phyloP scores from a whole-genome alignment of 2,329 filamentous ascomycete genomes.

The Alternaria ventricosa region DNA sequence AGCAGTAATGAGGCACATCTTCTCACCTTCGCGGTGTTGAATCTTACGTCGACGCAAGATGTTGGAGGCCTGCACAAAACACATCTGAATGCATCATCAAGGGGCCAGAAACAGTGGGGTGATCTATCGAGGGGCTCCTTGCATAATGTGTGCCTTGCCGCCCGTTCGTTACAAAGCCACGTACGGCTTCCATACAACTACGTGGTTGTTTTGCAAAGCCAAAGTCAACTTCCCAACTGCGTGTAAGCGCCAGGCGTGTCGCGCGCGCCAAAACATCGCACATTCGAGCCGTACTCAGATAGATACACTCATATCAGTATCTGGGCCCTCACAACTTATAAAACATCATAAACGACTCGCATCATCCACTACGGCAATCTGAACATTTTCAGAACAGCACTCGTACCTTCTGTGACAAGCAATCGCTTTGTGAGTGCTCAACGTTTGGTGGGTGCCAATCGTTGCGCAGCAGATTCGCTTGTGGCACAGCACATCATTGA shows the following conservation, averaged over 20 bases:
- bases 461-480: neutral
- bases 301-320: too few species aligned
- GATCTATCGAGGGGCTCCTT: neutral
- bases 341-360: too few species aligned
- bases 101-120: neutral
- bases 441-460: neutral
- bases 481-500: neutral
- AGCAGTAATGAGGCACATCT: too few species aligned
- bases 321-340: too few species aligned
- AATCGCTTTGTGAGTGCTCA: too few species aligned
- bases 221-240: neutral
- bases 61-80: neutral
- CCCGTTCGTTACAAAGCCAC: neutral
- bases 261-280: neutral
- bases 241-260: neutral
- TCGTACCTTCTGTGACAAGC: too few species aligned
- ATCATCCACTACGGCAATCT: too few species aligned
- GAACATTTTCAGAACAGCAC: too few species aligned
- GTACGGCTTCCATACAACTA: neutral
- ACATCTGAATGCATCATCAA: neutral
- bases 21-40: too few species aligned
- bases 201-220: neutral
- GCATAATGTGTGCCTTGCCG: neutral
- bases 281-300: too few species aligned
- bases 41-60: neutral